A percentile compares a stretch with the other conserved stretches of the same genome.
Conservation (phyloP, 768 basidiomycete genomes). For the Kwoniella sp. region DNA sequence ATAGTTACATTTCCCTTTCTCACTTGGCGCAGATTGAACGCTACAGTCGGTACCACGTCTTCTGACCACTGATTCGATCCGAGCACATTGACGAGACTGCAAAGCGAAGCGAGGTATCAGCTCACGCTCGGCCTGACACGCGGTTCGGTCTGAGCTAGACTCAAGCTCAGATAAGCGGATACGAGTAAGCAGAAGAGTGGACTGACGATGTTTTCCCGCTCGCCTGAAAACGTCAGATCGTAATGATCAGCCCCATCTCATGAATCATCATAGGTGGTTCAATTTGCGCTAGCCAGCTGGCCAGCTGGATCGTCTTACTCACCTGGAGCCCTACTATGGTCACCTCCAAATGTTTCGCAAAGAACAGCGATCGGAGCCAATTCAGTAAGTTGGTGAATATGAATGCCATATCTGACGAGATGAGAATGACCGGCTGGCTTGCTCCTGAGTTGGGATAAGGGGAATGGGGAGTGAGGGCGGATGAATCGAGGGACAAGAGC, state of each 20-base stretch:
- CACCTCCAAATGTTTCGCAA: conserved; percentile 82
- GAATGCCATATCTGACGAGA: conserved; percentile 54
- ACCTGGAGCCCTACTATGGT: conserved; percentile 91
- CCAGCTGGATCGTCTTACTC: no score
- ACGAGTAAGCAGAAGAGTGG: not conserved
- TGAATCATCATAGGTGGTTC: not conserved
- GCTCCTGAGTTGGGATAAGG: no score
- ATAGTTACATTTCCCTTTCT: conserved; percentile 85
- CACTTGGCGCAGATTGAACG: conserved; percentile 87
- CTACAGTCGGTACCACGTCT: conserved; percentile 94
- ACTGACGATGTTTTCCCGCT: conserved; percentile 85
- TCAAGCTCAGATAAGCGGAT: not conserved
- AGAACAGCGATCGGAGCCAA: conserved; percentile 74
- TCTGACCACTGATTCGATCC: conserved; percentile 84
- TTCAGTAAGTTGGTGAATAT: conserved; percentile 64
- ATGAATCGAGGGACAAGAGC: no score
- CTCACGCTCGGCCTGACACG: no score
- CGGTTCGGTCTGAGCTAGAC: not conserved
- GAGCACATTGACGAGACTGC: conserved; percentile 76
- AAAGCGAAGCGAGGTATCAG: no score
- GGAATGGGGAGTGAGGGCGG: no score
- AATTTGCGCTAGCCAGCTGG: conserved; percentile 10
- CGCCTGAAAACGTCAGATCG: conserved; percentile 61
- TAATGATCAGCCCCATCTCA: not conserved
- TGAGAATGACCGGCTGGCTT: no score